Percentiles rank a stretch among this genome's conserved stretches.
Conservation (phyloP, 768 basidiomycete genomes). For the Macrolepiota fuliginosa region DNA sequence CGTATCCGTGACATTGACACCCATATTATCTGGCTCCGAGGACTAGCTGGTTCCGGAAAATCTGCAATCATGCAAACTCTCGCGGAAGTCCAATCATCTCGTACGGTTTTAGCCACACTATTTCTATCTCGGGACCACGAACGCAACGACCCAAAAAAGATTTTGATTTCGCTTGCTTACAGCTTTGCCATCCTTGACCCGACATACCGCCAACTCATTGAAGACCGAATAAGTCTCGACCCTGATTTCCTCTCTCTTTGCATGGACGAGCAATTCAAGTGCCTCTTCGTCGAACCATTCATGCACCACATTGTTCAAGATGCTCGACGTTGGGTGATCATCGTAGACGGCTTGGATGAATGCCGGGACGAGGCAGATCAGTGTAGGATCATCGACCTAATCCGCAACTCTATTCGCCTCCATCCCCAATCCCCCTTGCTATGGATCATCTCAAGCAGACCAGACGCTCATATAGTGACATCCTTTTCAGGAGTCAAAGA, state of each 20-base stretch:
- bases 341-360: constrained; percentile 3
- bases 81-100: neutral
- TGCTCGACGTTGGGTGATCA: neutral
- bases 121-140: neutral
- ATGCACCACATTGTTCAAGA: neutral
- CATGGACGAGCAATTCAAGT: neutral
- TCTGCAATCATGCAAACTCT: neutral
- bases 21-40: neutral
- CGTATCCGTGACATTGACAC: neutral
- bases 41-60: neutral
- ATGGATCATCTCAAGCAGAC: neutral
- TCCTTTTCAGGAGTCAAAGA: neutral
- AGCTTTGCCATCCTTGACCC: neutral
- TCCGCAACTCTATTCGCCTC: neutral
- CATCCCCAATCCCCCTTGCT: neutral
- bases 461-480: neutral
- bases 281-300: neutral
- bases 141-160: neutral
- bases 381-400: neutral
- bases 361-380: neutral
- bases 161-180: neutral
- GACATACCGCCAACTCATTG: neutral
- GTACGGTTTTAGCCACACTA: neutral
- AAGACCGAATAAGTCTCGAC: neutral
- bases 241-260: neutral